These are phyloP conservation scores for Peniophora sp. DNA, from an alignment of 1,284 basidiomycete genomes.

Conservation along the genomic window DNA sequence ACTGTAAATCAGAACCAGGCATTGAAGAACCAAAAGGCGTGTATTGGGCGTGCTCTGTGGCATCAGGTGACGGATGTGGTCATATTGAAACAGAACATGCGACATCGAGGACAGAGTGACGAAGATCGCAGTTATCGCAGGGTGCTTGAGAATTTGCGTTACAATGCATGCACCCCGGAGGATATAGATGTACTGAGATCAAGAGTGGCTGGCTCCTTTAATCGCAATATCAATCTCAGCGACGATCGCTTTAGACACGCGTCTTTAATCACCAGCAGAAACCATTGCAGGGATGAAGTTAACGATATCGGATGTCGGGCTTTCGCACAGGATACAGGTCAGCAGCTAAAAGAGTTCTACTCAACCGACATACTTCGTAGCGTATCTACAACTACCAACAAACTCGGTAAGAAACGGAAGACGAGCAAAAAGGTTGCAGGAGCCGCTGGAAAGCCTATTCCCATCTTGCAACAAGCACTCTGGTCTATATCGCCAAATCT, in stretches of 20 bases:
- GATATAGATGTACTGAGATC: constrained; percentile 24
- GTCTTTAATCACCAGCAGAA: constrained; percentile 24
- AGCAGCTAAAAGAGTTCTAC: constrained; percentile 20
- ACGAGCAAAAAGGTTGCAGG: background rate
- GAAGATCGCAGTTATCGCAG: constrained; percentile 20
- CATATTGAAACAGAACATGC: constrained; percentile 28
- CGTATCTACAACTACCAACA: background rate
- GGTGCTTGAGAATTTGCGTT: constrained; percentile 26
- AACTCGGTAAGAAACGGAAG: background rate
- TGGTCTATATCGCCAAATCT: constrained; percentile 19
- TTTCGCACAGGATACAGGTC: constrained; percentile 23
- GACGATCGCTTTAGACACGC: constrained; percentile 9
- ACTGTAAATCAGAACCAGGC: constrained; percentile 1
- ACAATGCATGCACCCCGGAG: constrained; percentile 23
- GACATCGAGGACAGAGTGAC: constrained; percentile 16
- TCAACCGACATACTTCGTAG: constrained; percentile 16
- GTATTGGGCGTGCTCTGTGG: constrained; percentile 26
- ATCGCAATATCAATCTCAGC: constrained; percentile 14
- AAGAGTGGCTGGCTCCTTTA: constrained; percentile 12
- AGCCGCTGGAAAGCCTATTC: constrained; percentile 1
- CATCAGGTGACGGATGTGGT: constrained; percentile 27
- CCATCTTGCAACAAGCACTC: constrained; percentile 15
- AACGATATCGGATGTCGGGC: constrained; percentile 18
- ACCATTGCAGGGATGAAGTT: constrained; percentile 24
- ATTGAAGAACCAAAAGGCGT: constrained; percentile 15